phyloP scores from a whole-genome alignment of 257 asterid species.

The Solanum neorickii region DNA sequence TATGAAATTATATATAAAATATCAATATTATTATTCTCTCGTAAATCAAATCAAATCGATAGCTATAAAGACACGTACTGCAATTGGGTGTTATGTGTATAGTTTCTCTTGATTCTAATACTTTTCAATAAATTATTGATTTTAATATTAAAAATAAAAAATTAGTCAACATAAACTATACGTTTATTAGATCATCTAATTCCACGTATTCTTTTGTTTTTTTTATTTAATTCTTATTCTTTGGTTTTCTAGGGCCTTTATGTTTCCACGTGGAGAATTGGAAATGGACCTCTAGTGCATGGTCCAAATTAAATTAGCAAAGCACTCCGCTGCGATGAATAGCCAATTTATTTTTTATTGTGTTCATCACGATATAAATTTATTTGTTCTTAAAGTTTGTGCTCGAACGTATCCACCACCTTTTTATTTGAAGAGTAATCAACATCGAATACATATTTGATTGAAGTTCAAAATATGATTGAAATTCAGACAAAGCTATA shows the following conservation, averaged over 20 bases:
- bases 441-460: neutral
- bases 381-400: no score
- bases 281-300: neutral
- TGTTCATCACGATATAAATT: no score
- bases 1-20: rapidly evolving
- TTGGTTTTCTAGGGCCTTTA: neutral
- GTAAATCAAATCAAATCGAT: neutral
- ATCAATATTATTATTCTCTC: neutral
- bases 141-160: neutral
- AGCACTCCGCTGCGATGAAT: no score
- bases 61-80: no score
- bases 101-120: neutral
- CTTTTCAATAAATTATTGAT: neutral
- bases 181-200: neutral
- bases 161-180: neutral
- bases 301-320: neutral
- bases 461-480: neutral
- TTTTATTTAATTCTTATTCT: neutral
- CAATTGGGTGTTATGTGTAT: neutral
- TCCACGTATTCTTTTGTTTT: neutral
- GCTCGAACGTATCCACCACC: neutral
- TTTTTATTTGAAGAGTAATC: neutral
- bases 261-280: neutral
- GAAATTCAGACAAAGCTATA: neutral
- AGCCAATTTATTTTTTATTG: no score